Evolutionary conservation across 768 basidiomycete genomes (phyloP), one percentile per base, ranked within the genome.

Genomic region (Rhodotorula toruloides): DNA sequence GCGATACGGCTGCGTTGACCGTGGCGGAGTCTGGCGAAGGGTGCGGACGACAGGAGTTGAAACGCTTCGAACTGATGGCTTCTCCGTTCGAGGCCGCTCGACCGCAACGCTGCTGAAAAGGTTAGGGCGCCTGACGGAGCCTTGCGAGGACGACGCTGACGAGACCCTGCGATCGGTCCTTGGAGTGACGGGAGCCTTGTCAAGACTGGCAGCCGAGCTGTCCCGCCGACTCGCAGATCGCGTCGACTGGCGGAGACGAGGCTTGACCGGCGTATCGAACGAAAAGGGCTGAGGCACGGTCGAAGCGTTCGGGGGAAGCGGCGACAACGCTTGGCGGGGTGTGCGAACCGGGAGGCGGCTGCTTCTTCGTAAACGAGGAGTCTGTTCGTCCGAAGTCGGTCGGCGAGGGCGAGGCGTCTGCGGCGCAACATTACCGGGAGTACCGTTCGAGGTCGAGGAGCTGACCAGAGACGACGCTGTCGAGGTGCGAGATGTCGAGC

Each of bases 1-100:
- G 47, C 91, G 80, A 70, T 96, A 97, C 21, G 84, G 82, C 76
- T 86, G 89, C 76, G 84, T 58, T 22, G 31, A 48, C 49, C 2
- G 39, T 50, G 49, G 43, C n/a, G 54, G 54, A 3, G 52, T 61
- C 13, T 34, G 42, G 13, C 46, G 50, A 25, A n/a, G 50, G 43
- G 58, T 37, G 39, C 34, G 31, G 31, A 21, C 32, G 31, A 10
- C 12, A 3, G 27, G 4, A 27, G 11, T 27, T 47, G n/a, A 27
- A 27, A 21, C 46, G 46, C n/a, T 25, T 13, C 10, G 46, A 27
- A 9, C n/a, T 29, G 47, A 48, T 11, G 27, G 27, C 31, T 3
- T n/a, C 27, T 7, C 43, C 19, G 29, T 39, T 4, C 27, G 29
- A 16, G 2, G 54, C 39, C 13, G 50, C 47, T 56, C 58, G 65